Evolutionary conservation across 345 rosid genomes (phyloP).

Genomic region (Noccaea bulbosa): DNA sequence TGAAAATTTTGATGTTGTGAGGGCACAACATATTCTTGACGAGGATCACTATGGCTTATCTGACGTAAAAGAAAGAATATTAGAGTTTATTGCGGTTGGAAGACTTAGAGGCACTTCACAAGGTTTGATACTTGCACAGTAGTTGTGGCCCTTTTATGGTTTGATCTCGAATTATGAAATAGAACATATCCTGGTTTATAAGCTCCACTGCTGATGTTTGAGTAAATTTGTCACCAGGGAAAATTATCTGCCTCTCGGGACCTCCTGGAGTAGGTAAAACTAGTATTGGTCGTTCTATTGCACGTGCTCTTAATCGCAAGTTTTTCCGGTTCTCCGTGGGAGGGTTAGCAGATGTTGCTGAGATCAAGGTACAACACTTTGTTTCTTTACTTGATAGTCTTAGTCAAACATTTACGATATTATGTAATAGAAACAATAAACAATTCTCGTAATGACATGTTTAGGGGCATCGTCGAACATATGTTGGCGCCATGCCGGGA

Average conservation of each 20-base stretch:
- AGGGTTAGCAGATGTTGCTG: constrained; percentile 97
- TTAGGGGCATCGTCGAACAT: constrained; percentile 99
- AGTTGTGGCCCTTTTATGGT: constrained; percentile 27
- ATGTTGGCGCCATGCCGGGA: constrained; percentile 99
- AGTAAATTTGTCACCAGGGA: constrained; percentile 59
- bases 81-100: constrained; percentile 99
- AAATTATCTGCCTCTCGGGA: constrained; percentile 97
- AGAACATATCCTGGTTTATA: not conserved
- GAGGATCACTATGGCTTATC: constrained; percentile 98
- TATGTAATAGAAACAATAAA: constrained; percentile 6
- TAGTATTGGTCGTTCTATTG: constrained; percentile 97
- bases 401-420: not conserved
- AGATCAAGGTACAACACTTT: constrained; percentile 77
- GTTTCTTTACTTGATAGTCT: constrained; percentile 13
- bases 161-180: constrained; percentile 29
- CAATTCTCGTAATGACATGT: constrained; percentile 36
- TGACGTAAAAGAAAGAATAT: constrained; percentile 96
- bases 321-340: constrained; percentile 99
- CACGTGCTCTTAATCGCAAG: constrained; percentile 91
- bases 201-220: constrained; percentile 32
- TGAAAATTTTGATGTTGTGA: constrained; percentile 91
- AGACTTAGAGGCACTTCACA: constrained; percentile 96
- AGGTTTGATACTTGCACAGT: constrained; percentile 53
- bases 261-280: constrained; percentile 99
- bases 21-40: constrained; percentile 88